Evolutionary conservation across 2,329 filamentous ascomycete genomes (phyloP), one percentile per base, ranked within the genome.

Genomic region (Neonectria coccinea): DNA sequence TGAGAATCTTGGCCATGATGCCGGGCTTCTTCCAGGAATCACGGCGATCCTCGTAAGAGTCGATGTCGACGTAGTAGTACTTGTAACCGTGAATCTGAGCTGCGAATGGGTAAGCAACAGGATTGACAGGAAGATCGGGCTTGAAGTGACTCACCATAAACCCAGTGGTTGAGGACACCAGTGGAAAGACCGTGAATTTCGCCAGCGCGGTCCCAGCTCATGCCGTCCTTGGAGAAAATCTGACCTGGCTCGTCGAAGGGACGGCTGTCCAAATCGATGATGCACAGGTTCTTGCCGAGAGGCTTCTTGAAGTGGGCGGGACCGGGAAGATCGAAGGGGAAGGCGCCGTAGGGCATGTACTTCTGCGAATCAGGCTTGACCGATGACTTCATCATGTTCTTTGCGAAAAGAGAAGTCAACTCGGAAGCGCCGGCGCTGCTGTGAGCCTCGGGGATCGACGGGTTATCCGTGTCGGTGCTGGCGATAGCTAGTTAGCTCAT

Each of bases 11-110:
- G 64, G 77, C 70, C 62, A 82, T 78, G 67, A 83, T 75, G 50
- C 77, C 66, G 27, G 81, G 79, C 74, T 83, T 83, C 74, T 82
- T 80, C 81, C 81, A 83, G 11, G 81, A 82, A n/a, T 78, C 77
- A 31, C 81, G 80, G 25, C 81, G 80, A 62, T 83, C 81, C 50
- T 70, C 63, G 59, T 75, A 80, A 14, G 75, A 72, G 9, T 78
- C 77, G 36, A 78, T 78, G 42, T 79, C 76, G 64, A 83, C 67
- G 62, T 80, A 83, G 73, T 82, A 82, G 76, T 83, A 83, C 69
- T 80, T 80, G 77, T 83, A 83, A 54, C 81, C 81, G 67, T 83
- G 81, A 58, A 83, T 81, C 66, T 78, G 79, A 70, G 81, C 80
- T 81, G 64, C 33, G 39, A 1, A 62, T 27, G 16, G 45, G 66